Evolutionary conservation across 164 flowering plant species (phyloP).

Genomic region (Annona cherimola): DNA sequence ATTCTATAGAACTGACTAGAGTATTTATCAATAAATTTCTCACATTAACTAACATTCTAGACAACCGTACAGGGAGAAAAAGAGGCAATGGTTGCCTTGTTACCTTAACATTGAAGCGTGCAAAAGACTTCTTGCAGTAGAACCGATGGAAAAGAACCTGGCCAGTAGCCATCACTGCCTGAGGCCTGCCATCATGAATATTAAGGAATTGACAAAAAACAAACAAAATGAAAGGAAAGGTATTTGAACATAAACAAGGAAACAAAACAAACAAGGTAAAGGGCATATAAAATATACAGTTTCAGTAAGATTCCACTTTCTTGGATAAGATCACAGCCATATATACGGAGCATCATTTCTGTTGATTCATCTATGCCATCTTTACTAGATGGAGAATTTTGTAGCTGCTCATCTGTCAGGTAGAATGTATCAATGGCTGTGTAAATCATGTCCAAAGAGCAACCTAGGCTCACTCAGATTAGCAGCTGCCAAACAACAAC

Average conservation of each 20-base stretch:
- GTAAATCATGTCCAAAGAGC: constrained; percentile 51
- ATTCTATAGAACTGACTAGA: no score
- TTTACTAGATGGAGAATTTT: constrained; percentile 76
- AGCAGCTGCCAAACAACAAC: not conserved
- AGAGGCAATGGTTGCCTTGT: no score
- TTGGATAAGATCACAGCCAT: constrained; percentile 93
- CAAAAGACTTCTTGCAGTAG: constrained; percentile 94
- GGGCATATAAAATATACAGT: constrained; percentile 39
- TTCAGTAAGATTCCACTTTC: constrained; percentile 83
- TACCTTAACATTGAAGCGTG: constrained; percentile 93
- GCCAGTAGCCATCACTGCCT: constrained; percentile 97
- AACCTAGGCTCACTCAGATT: not conserved
- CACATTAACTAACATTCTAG: no score
- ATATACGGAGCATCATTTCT: constrained; percentile 73
- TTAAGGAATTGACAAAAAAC: not conserved
- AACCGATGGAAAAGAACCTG: constrained; percentile 95
- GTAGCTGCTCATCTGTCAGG: constrained; percentile 67
- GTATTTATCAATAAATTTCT: no score
- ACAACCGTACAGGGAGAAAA: no score
- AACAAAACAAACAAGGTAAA: not conserved
- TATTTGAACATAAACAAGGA: not conserved
- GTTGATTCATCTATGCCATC: constrained; percentile 79
- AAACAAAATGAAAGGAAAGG: not conserved
- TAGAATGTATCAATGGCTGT: constrained; percentile 90
- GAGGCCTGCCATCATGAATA: constrained; percentile 56